Conservation (phyloP, 2,329 filamentous ascomycete species). For the Scedosporium aurantiacum region DNA sequence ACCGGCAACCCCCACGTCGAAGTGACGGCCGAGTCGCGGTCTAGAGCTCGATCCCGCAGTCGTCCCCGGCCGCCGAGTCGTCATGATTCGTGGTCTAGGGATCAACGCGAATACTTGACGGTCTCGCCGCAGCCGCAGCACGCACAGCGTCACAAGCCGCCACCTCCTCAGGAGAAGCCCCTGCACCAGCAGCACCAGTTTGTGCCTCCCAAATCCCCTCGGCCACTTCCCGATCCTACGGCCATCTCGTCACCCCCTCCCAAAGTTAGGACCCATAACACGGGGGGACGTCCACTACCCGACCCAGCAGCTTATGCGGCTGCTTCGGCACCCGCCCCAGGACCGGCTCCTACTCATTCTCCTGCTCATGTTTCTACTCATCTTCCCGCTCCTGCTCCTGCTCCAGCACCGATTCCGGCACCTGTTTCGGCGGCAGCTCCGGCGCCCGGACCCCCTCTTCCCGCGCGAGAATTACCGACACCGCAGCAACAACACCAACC, state of each 20-base stretch:
- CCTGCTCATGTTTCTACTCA: background rate
- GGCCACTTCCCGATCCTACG: constrained; percentile 32
- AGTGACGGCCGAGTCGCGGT: background rate
- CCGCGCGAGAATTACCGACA: constrained; percentile 5
- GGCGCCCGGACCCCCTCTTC: constrained; percentile 12
- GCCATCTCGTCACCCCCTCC: constrained; percentile 11
- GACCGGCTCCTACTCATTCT: constrained; percentile 6
- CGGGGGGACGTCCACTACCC: constrained; percentile 40
- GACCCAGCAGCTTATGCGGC: constrained; percentile 28
- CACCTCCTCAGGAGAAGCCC: constrained; percentile 5
- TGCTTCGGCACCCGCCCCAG: background rate
- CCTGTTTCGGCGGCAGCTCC: constrained; percentile 8
- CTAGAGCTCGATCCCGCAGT: constrained; percentile 28
- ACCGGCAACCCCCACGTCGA: constrained; percentile 7
- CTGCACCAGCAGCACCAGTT: constrained; percentile 8
- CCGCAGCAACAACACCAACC: background rate
- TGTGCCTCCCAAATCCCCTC: constrained; percentile 18
- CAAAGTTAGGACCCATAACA: constrained; percentile 26
- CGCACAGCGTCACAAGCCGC: constrained; percentile 20
- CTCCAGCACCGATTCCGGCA: constrained; percentile 9
- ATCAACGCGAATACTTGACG: constrained; percentile 54
- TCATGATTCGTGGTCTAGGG: constrained; percentile 51
- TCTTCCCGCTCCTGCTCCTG: background rate
- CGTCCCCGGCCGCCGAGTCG: constrained; percentile 33
- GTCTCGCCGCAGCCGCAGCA: constrained; percentile 30